Conservation (phyloP, 768 basidiomycete genomes). For the Naganishia onofrii region DNA sequence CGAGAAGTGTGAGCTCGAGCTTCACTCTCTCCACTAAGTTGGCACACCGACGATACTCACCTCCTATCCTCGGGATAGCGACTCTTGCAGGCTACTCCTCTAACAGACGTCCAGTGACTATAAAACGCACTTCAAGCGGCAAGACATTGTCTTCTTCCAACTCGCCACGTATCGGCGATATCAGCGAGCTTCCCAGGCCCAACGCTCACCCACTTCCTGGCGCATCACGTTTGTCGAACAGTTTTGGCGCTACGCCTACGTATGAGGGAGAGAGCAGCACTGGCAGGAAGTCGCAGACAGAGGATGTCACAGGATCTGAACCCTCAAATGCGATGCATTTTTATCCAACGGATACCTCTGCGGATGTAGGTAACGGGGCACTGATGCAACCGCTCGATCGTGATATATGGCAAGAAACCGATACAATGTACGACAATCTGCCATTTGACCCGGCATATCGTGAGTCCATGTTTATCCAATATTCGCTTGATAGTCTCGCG, state of each 20-base stretch:
- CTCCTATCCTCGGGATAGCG: slow-evolving; percentile 12
- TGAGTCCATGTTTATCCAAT: slow-evolving; percentile 56
- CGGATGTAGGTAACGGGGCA: not conserved
- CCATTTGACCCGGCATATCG: slow-evolving; percentile 27
- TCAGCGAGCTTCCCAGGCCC: not conserved
- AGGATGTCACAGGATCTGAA: not conserved
- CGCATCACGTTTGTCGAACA: not conserved
- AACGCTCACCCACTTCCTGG: not conserved
- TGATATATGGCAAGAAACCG: slow-evolving; percentile 20
- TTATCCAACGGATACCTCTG: not conserved
- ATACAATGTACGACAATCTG: slow-evolving; percentile 22
- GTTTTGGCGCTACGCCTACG: not conserved
- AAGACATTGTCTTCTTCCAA: slow-evolving; percentile 1
- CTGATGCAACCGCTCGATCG: not conserved
- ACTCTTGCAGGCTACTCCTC: slow-evolving; percentile 18
- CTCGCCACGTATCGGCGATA: slow-evolving; percentile 14
- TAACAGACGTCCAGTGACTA: not conserved
- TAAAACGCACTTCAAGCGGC: not conserved
- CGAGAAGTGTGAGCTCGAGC: slow-evolving; percentile 67
- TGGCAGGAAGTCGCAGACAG: not conserved
- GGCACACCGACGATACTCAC: not conserved
- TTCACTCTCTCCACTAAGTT: not conserved
- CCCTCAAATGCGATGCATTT: not conserved
- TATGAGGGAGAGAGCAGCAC: not conserved
- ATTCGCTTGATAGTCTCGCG: slow-evolving; percentile 59